Evolutionary conservation across 2,329 filamentous ascomycete genomes (phyloP).

Genomic region (Penicillium digitatum): DNA sequence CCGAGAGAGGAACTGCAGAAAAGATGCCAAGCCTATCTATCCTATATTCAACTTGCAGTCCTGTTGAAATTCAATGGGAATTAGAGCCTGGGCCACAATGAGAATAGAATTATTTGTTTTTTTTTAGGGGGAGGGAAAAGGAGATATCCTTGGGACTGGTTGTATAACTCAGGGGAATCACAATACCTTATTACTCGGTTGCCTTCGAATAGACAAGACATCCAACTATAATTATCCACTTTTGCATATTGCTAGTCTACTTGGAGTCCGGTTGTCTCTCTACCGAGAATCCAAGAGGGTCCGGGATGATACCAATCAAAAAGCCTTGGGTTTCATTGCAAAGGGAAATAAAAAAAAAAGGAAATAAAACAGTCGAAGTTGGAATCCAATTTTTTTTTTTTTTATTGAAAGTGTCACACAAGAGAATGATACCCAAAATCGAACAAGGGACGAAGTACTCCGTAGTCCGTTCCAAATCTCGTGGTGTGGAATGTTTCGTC

Average conservation of each 20-base stretch:
- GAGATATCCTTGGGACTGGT: no score
- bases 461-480: no score
- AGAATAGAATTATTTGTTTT: no score
- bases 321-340: neutral
- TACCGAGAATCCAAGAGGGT: constrained; percentile 2
- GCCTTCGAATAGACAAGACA: neutral
- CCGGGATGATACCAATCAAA: neutral
- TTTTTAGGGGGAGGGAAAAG: neutral
- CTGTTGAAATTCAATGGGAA: neutral
- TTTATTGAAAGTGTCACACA: neutral
- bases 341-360: neutral
- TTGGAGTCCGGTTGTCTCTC: constrained; percentile 6
- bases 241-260: constrained; percentile 1
- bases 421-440: neutral
- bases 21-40: neutral
- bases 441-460: no score
- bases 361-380: no score
- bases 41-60: no score
- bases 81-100: neutral
- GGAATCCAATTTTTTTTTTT: no score
- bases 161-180: neutral
- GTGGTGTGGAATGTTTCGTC: neutral
- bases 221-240: neutral
- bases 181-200: neutral
- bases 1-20: neutral